Base-by-base conservation (phyloP, 148 eudicot genomes). In the Fagopyrum tataricum region DNA sequence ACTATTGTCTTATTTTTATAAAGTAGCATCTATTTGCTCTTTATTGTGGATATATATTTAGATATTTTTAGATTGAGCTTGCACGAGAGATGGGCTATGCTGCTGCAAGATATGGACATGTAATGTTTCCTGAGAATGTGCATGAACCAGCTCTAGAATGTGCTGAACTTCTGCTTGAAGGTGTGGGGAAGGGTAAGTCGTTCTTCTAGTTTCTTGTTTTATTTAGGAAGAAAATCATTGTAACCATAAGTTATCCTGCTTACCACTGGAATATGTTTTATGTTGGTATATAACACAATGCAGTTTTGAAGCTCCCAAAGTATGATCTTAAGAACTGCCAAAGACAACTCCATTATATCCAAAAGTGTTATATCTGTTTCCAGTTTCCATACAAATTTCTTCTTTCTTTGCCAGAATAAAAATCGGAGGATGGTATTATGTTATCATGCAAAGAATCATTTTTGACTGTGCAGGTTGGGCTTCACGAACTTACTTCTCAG, bases 51-150 rank as follows among this genome's bases (percentile, higher is more conserved):
- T 75, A 79, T 80, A 73, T 76, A 62, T 87, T 85, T 95, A 91
- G 93, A 90, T 84, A 90, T 88, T 95, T 95, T 79, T 89, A 95
- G 99, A 86, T 87, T 90, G 97, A 95, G 87, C 91, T 95, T 74
- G 99, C 99, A 70, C 85, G 87, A 79, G 91, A 89, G 78, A 90
- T 95, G 91, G 97, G 99, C 68, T 95, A 95, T 81, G 85, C 96
- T 81, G 94, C 96, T 78, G 99, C 97, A 5, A 92, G 99, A 79
- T 94, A 85, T 86, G 99, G 99, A 52, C 97, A 92, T 88, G 96
- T 95, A 59, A 95, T 95, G 99, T 95, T 91, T 77, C 99, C 99
- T 8, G 97, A 91, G 84, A 95, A 95, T 85, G 99, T 95, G 64
- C 81, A 95, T 78, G 97, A 92, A 81, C 97, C 99, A 76, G 97